Conservation (phyloP, 495 filamentous ascomycete genomes). For the Aspergillus baeticus region DNA sequence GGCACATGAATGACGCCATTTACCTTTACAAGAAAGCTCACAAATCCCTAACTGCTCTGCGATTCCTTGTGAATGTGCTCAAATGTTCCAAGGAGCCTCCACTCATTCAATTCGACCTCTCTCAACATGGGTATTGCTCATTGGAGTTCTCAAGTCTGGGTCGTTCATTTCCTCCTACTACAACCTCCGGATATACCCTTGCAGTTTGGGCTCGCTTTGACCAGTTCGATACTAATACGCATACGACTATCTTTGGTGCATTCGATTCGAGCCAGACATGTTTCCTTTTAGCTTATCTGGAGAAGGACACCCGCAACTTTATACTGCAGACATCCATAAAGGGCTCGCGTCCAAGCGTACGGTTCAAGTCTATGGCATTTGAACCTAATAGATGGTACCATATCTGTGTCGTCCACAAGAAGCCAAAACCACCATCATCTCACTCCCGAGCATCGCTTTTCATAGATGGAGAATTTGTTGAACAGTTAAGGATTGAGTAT, state of each 20-base stretch:
- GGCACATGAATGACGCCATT: constrained; percentile 73
- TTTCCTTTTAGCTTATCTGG: constrained; percentile 90
- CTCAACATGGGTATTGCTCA: constrained; percentile 80
- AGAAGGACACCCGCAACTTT: constrained; percentile 91
- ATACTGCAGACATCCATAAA: constrained; percentile 95
- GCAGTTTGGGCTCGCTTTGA: constrained; percentile 86
- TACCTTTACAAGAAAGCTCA: constrained; percentile 67
- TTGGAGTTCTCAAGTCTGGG: constrained; percentile 83
- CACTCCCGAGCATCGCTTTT: constrained; percentile 85
- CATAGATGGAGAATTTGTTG: constrained; percentile 88
- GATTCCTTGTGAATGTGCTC: constrained; percentile 73
- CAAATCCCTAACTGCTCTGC: constrained; percentile 58
- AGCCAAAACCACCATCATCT: constrained; percentile 66
- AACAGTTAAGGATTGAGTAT: constrained; percentile 87
- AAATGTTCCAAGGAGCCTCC: constrained; percentile 71
- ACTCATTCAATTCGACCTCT: constrained; percentile 92
- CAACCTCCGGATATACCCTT: constrained; percentile 82
- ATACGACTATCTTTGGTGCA: constrained; percentile 94
- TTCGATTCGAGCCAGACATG: constrained; percentile 92
- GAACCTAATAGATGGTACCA: constrained; percentile 84
- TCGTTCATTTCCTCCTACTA: constrained; percentile 74
- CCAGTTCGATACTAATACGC: constrained; percentile 75
- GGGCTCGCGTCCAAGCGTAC: constrained; percentile 80
- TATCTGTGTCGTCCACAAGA: constrained; percentile 79
- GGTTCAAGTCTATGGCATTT: constrained; percentile 83